phyloP scores from a whole-genome alignment of 1,139 yeast species.

The Ogataea hybrid region DNA sequence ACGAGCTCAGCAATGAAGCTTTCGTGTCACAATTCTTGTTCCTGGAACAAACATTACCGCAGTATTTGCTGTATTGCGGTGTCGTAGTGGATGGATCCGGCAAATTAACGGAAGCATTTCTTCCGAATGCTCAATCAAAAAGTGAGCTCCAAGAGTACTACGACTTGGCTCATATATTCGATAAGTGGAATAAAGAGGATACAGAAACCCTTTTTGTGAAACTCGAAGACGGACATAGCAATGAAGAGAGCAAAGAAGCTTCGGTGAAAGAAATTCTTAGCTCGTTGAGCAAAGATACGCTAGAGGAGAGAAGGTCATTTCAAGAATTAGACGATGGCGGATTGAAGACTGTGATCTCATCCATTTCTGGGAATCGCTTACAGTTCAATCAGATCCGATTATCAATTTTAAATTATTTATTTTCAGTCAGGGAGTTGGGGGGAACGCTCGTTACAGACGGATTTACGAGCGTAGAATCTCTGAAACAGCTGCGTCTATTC shows the following conservation, averaged over 20 bases:
- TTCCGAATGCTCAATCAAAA: constrained; percentile 1
- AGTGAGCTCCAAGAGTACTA: constrained; percentile 22
- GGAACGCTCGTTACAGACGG: constrained; percentile 33
- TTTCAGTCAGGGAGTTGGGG: constrained; percentile 29
- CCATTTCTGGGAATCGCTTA: constrained; percentile 33
- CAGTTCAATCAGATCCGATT: constrained; percentile 51
- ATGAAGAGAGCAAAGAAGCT: constrained; percentile 15
- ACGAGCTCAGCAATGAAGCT: constrained; percentile 13
- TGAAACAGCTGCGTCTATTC: constrained; percentile 32
- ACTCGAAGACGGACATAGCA: constrained; percentile 17
- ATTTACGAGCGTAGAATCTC: constrained; percentile 28
- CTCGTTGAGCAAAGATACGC: constrained; percentile 21
- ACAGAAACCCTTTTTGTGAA: constrained; percentile 35
- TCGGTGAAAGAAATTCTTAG: constrained; percentile 41
- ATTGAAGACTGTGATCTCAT: constrained; percentile 33
- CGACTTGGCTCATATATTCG: constrained; percentile 40
- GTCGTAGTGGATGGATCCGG: constrained; percentile 1
- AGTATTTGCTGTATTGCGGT: constrained; percentile 20
- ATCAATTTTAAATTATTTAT: constrained; percentile 40
- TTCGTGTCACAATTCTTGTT: constrained; percentile 16
- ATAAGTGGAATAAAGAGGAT: constrained; percentile 42
- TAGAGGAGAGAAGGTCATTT: constrained; percentile 12
- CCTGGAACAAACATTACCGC: constrained; percentile 17
- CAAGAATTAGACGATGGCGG: constrained; percentile 22
- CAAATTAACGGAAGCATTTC: constrained; percentile 3